Base-by-base conservation (phyloP, 2,329 filamentous ascomycete genomes). In the Trichoderma aggressivum region DNA sequence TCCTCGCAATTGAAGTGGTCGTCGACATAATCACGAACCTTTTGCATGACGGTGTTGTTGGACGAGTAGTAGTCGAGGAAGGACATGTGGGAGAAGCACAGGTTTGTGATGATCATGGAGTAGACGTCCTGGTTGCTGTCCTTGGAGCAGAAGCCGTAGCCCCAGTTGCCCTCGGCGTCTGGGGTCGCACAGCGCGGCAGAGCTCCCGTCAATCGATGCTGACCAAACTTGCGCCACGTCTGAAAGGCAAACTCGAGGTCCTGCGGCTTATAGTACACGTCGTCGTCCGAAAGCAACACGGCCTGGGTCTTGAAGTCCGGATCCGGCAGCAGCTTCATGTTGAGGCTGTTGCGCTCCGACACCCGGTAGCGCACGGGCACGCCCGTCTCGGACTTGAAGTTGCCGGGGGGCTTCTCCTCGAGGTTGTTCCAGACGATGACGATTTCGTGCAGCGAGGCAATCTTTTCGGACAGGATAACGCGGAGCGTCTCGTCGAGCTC, bases 1-100 rank as follows among this genome's bases (percentile, higher is more conserved):
- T 83, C 81, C 72, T 83, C 81, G 76, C 81, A 83, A 74, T 83
- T 82, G 75, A 81, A 79, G 56, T 78, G 74, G 21, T 79, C 72
- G 28, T 82, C 81, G 16, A 83, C 80, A 69, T 82, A 80, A 1
- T 78, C 74, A 3, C 81, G 79, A 26, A 83, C 76, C 64, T 75
- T 75, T 5, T 73, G 75, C 72, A 78, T 76, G 53, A 74, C 66
- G 1, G 75, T 75, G n/a, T 80, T 78, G n/a, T 78, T 76, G 3
- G 81, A 80, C 1, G 76, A 81, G 74, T 82, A 82, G 68, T 79
- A 81, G 65, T 82, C 81, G 61, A 83, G 74, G 55, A 82, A 79
- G 3, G 79, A 77, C 24, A 83, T 77, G 64, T 82, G 80, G 3
- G 79, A 75, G 63, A 83, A 83, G 30, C 78, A 77, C 1, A 83